Base-by-base conservation (phyloP, 179 eudicot species). In the Nepenthes alata region DNA sequence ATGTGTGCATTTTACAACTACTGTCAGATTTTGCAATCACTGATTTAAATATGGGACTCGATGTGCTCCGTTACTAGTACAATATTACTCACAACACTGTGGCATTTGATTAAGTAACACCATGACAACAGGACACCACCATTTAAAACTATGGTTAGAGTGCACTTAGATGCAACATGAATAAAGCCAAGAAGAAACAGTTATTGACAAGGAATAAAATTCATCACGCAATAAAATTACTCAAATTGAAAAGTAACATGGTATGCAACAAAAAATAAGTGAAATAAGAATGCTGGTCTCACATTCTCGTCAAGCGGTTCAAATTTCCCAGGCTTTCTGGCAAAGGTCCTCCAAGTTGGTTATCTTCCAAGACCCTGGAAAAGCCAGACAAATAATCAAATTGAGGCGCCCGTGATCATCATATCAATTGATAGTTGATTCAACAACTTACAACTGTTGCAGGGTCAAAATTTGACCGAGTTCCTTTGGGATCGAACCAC, bases 401-500 rank as follows among this genome's bases (percentile, higher is more conserved):
- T 50, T 50, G n/a, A 10, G 14, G 13, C 53, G 11, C 53, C 53
- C 11, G 12, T 50, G 12, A 10, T 10, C 12, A 10, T 3, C 12
- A 0, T 10, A 3, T 13, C 11, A 7, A 11, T 50, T 10, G 11
- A 50, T 50, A 50, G 12, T 10, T 50, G 12, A 13, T 8, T 50
- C 14, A 13, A 60, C 60, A 59, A 62, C 97, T 82, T 66, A 88
- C 97, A 91, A 64, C 11, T 77, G 69, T 60, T 77, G 54, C 47
- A 91, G 85, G 37, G 94, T 83, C 39, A 63, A 11, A 63, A 91
- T 81, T 59, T 88, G 61, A 57, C 89, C 96, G 4, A 91, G 67
- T 80, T 85, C 89, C 34, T 72, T 67, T 0, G 97, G 95, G 61
- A 91, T 80, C 56, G 72, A 55, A 60, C 97, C 97, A 47, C 69